A percentile compares a stretch with the other conserved stretches of the same genome.
phyloP scores from a whole-genome alignment of 2,329 filamentous ascomycete genomes.

The Ascochyta fabae region DNA sequence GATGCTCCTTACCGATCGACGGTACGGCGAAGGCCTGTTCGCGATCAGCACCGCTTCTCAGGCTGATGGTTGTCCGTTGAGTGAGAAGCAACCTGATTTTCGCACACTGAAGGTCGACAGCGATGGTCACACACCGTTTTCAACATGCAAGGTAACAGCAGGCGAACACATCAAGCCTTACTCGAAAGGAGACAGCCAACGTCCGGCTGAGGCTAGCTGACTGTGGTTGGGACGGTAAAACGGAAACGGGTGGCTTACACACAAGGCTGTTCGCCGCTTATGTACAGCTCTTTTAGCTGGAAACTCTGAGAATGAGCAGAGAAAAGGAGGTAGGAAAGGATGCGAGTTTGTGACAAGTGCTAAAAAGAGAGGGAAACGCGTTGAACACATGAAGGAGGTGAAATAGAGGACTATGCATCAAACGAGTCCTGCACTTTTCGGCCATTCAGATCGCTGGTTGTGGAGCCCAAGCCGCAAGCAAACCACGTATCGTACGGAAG shows the following conservation, averaged over 20 bases:
- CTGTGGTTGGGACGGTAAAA: neutral
- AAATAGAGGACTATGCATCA: no score
- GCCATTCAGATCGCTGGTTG: no score
- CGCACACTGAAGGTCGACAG: neutral
- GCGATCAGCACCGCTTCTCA: neutral
- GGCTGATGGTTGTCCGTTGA: neutral
- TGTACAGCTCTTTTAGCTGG: neutral
- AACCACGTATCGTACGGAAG: neutral
- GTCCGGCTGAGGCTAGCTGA: neutral
- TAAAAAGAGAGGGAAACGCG: no score
- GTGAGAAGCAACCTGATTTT: neutral
- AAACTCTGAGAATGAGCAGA: no score
- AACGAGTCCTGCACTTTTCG: no score
- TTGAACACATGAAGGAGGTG: no score
- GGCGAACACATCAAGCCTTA: neutral
- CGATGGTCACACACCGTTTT: neutral
- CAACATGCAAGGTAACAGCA: neutral
- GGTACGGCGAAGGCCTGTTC: no score
- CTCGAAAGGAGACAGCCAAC: neutral
- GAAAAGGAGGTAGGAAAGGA: neutral
- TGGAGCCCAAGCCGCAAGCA: neutral
- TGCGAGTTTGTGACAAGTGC: no score
- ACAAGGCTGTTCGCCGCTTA: neutral
- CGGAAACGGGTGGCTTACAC: neutral
- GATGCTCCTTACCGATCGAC: no score